Percentiles rank a stretch among this genome's conserved stretches.
Conservation (phyloP, 805 yeast species). For the Pichia gijzeniarum region DNA sequence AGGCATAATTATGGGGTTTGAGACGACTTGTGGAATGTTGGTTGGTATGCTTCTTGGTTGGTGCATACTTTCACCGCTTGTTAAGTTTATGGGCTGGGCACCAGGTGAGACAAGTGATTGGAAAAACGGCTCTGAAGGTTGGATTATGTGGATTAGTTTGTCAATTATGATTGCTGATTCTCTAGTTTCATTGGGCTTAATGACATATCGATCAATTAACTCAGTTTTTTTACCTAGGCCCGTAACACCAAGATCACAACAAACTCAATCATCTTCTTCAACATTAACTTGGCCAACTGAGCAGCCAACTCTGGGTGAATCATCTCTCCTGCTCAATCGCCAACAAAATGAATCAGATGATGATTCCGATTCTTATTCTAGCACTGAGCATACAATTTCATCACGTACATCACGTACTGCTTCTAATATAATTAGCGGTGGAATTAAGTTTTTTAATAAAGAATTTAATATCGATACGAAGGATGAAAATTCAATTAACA, state of each 20-base stretch:
- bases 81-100: conserved; percentile 73
- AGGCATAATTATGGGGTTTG: conserved; percentile 95
- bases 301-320: background rate
- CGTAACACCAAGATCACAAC: too few relatives aligned
- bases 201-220: conserved; percentile 4
- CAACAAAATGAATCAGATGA: background rate
- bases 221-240: background rate
- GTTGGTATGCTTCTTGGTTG: conserved; percentile 88
- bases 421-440: background rate
- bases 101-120: conserved; percentile 87
- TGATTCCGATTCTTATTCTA: conserved; percentile 6
- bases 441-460: background rate
- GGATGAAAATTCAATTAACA: conserved; percentile 26
- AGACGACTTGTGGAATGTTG: conserved; percentile 86
- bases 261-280: too few relatives aligned
- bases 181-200: conserved; percentile 54
- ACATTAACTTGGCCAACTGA: too few relatives aligned
- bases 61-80: conserved; percentile 83
- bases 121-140: conserved; percentile 92
- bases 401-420: background rate
- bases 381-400: conserved; percentile 1
- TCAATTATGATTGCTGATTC: conserved; percentile 94
- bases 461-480: conserved; percentile 10
- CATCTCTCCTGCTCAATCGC: background rate
- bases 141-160: conserved; percentile 93